Evolutionary conservation across 805 yeast genomes (phyloP).

Genomic region (Monosporozyma servazzii): DNA sequence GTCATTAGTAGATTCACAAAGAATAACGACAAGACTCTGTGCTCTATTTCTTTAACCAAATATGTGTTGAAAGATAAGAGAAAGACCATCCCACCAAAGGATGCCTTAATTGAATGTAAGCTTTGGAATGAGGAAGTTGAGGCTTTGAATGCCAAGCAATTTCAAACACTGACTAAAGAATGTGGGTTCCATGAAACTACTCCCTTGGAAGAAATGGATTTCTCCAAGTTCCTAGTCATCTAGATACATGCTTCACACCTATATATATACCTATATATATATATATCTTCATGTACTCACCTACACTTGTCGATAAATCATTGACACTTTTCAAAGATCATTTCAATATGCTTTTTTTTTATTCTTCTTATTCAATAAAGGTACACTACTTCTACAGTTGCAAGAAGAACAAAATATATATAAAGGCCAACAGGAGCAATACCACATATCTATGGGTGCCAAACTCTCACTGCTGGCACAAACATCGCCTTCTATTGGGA

Average conservation of each 20-base stretch:
- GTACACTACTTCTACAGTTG: not conserved
- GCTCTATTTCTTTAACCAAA: slow-evolving; percentile 61
- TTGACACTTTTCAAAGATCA: too few relatives aligned
- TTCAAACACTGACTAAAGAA: slow-evolving; percentile 16
- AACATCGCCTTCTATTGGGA: slow-evolving; percentile 83
- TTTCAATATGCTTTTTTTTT: too few relatives aligned
- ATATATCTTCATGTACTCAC: not conserved
- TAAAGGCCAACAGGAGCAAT: not conserved
- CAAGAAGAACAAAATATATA: not conserved
- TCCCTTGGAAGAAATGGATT: slow-evolving; percentile 14
- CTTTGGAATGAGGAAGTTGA: slow-evolving; percentile 45
- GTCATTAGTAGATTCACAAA: slow-evolving; percentile 54
- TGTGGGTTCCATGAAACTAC: slow-evolving; percentile 27
- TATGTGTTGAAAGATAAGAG: slow-evolving; percentile 76
- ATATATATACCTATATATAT: not conserved
- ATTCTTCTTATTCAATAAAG: not conserved
- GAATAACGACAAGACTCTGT: slow-evolving; percentile 30
- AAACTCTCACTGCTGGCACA: slow-evolving; percentile 81
- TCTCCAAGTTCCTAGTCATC: not conserved
- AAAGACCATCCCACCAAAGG: slow-evolving; percentile 61
- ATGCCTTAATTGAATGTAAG: slow-evolving; percentile 48
- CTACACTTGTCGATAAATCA: not conserved
- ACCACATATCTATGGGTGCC: slow-evolving; percentile 58
- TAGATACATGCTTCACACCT: not conserved
- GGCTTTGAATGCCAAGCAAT: slow-evolving; percentile 33